Evolutionary conservation across 345 rosid species (phyloP).

Genomic region (Abelmoschus esculentus): DNA sequence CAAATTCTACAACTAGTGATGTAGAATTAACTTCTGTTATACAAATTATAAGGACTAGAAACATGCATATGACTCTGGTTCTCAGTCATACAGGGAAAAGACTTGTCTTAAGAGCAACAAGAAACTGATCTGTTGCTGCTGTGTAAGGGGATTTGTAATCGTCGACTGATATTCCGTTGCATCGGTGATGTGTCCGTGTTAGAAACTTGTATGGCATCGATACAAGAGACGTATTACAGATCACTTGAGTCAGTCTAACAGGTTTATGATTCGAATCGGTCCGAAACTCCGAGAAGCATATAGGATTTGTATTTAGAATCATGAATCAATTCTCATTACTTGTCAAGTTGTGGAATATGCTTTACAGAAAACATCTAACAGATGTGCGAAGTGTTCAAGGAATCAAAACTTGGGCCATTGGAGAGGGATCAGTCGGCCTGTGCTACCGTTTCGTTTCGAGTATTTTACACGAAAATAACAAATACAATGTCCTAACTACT

Average conservation of each 20-base stretch:
- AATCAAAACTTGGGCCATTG: conserved; percentile 43
- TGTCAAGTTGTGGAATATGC: too few species aligned
- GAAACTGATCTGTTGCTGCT: too few species aligned
- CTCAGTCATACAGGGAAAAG: background rate
- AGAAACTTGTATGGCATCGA: background rate
- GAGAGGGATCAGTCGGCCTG: conserved; percentile 42
- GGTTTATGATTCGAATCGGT: background rate
- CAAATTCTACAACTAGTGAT: too few species aligned
- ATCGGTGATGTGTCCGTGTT: background rate
- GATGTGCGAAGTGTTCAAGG: conserved; percentile 37
- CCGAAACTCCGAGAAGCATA: background rate
- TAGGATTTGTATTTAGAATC: too few species aligned
- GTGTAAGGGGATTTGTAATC: too few species aligned
- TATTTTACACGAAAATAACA: conserved; percentile 7
- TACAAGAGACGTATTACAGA: background rate
- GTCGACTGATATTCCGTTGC: background rate
- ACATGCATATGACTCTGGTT: too few species aligned
- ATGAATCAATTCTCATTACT: too few species aligned
- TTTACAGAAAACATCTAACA: too few species aligned
- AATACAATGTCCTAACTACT: background rate
- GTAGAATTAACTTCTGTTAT: too few species aligned
- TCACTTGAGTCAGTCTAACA: background rate
- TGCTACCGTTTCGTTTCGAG: conserved; percentile 10
- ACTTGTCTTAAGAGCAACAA: background rate
- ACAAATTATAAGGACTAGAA: too few species aligned